A percentile compares a stretch with the other conserved stretches of the same genome.
These are phyloP conservation scores for Cornus controversa DNA, from an alignment of 148 eudicot genomes.

Conservation along the genomic window DNA sequence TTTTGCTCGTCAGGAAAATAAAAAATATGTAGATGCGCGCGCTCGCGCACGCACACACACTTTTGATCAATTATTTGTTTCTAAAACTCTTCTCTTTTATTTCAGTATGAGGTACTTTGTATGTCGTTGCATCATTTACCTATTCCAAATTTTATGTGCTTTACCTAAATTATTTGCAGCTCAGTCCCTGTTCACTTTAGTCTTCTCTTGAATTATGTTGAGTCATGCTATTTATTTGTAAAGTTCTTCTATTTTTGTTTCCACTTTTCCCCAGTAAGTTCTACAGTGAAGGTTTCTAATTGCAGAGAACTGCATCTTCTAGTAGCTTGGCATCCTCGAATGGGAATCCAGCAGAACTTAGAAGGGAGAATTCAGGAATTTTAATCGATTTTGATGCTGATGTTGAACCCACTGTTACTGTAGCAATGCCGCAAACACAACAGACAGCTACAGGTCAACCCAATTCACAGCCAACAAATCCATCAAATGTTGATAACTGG, in stretches of 20 bases:
- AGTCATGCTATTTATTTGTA: background rate
- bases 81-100: background rate
- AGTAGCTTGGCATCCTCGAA: constrained; percentile 87
- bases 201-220: background rate
- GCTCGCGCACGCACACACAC: too few relatives aligned
- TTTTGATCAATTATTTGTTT: background rate
- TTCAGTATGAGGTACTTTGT: background rate
- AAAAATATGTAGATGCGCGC: too few relatives aligned
- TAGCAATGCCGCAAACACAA: constrained; percentile 40
- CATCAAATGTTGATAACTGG: constrained; percentile 67
- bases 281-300: constrained; percentile 3
- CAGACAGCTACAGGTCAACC: constrained; percentile 33
- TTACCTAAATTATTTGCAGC: background rate
- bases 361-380: constrained; percentile 46
- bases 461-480: constrained; percentile 33
- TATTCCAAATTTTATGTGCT: background rate
- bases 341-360: constrained; percentile 61
- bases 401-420: constrained; percentile 51
- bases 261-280: background rate
- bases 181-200: background rate
- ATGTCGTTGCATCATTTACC: background rate
- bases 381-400: constrained; percentile 89
- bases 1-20: too few relatives aligned
- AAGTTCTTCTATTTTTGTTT: background rate
- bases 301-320: constrained; percentile 86